Evolutionary conservation across 305 asterid genomes (phyloP), one percentile per base, ranked within the genome.

Genomic region (Stenogyne calaminthoides): DNA sequence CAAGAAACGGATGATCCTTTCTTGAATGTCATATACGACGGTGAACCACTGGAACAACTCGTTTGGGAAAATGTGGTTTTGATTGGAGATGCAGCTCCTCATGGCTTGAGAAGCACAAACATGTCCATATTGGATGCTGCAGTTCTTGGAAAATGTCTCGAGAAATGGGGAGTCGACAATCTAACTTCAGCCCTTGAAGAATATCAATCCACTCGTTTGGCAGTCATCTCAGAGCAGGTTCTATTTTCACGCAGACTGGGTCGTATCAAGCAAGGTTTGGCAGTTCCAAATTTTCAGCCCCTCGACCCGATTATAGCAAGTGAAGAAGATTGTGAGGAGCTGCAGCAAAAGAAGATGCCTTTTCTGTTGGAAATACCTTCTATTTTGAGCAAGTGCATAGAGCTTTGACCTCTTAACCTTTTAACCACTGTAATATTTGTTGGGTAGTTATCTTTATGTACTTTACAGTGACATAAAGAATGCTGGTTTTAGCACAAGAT

Each of bases 31-130:
- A 88, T 92, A 36, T 92, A 90, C 40, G 97, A 92, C 75, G 76
- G 83, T 64, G 92, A 90, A 14, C 98, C 97, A 69, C 59, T 92
- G 3, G 73, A 74, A 51, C 81, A 70, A 63, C 65, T 92, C n/a
- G 80, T 79, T 56, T 92, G 97, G 98, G 81, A 84, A 55, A 83
- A 82, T 5, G 92, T 88, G 36, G 91, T 82, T 39, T 80, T 92
- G 80, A 49, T 87, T n/a, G 98, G 97, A 76, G 98, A 92, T 64
- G 94, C 97, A 20, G 97, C 98, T 29, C 98, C 98, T 32, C 97
- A 87, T 65, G 94, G 96, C 40, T 32, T 85, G 60, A 90, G 98
- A 81, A 90, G 97, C 91, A 88, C 98, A 71, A 92, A 92, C 86
- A 90, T 88, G 98, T 87, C 97, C 3, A 71, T 92, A 55, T 11